Conservation (phyloP, 176 grass and related monocot species). For the Pontederia crassipes region DNA sequence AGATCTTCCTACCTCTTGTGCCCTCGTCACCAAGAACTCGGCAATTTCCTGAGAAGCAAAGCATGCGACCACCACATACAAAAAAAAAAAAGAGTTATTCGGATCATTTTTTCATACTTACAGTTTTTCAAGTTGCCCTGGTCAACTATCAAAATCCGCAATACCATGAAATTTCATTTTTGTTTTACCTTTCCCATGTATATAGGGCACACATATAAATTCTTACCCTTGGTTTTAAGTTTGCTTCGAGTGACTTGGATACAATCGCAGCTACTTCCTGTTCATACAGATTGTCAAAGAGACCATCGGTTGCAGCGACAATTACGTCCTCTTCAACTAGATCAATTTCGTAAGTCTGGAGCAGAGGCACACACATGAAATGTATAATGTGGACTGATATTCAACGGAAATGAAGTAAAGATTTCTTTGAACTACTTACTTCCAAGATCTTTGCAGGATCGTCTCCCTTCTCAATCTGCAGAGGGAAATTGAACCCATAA, state of each 20-base stretch:
- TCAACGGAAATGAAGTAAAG: no score
- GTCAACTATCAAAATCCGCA: neutral
- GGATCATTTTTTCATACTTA: no score
- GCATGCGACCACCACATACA: no score
- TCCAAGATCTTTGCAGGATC: constrained; percentile 74
- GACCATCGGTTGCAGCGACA: constrained; percentile 75
- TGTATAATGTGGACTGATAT: no score
- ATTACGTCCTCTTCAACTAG: constrained; percentile 66
- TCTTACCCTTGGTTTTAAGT: constrained; percentile 48
- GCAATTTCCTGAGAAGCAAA: constrained; percentile 53
- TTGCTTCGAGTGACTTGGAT: constrained; percentile 49
- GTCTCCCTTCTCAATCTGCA: constrained; percentile 93
- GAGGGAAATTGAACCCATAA: constrained; percentile 95
- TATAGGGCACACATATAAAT: neutral
- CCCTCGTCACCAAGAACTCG: constrained; percentile 34
- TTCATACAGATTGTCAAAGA: constrained; percentile 85
- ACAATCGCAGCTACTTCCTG: constrained; percentile 53
- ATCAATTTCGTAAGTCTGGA: constrained; percentile 59
- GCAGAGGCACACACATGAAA: neutral
- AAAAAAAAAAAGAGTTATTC: no score
- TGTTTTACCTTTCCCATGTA: no score
- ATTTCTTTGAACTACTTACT: constrained; percentile 23
- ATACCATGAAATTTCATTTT: no score
- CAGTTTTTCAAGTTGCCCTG: neutral
- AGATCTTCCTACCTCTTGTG: constrained; percentile 61